Base-by-base conservation (phyloP, 345 rosid genomes). In the Citrus medica region DNA sequence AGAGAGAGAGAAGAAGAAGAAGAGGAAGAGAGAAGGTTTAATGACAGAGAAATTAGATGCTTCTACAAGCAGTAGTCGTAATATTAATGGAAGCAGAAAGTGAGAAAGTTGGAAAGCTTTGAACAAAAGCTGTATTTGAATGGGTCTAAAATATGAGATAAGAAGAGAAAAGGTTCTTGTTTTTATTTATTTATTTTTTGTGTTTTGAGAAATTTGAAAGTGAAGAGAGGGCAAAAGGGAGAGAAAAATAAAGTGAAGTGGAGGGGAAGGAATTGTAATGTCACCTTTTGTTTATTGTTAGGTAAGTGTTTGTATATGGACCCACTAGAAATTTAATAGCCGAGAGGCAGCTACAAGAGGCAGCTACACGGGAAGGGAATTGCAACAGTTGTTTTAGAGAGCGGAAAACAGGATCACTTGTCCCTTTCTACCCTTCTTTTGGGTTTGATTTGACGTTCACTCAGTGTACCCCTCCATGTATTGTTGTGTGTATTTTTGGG, bases 251-350 rank as follows among this genome's bases (percentile, higher is more conserved):
- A 53, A 21, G 55, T 2, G 46, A 9, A 8, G 58, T 17, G 56
- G 60, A 71, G 35, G n/a, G 46, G 60, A 56, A 16, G 7, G 46
- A 66, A 77, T 27, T 53, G 13, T 28, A 17, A 56, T 63, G 84
- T 71, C 80, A 27, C 59, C 38, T 27, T 77, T 71, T 28, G 75
- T 40, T 63, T 13, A 32, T 3, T 85, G 84, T 82, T 85, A 70
- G 88, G 88, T 87, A 21, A 69, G 82, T 64, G 78, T 62, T 79
- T 75, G 90, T 59, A 76, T 58, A 79, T 72, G 90, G 87, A 69
- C 88, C 87, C 83, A 86, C 81, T 17, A 4, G 16, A 56, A 53
- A 53, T 53, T 53, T 53, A 53, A 53, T 53, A 19, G 56, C 21
- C 21, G 3, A 51, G 56, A 1, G 56, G 37, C 37, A 35, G 37